A percentile compares a stretch with the other conserved stretches of the same genome.
Evolutionary conservation across 2,329 filamentous ascomycete species (phyloP).

Genomic region (Drechslerella dactyloides): DNA sequence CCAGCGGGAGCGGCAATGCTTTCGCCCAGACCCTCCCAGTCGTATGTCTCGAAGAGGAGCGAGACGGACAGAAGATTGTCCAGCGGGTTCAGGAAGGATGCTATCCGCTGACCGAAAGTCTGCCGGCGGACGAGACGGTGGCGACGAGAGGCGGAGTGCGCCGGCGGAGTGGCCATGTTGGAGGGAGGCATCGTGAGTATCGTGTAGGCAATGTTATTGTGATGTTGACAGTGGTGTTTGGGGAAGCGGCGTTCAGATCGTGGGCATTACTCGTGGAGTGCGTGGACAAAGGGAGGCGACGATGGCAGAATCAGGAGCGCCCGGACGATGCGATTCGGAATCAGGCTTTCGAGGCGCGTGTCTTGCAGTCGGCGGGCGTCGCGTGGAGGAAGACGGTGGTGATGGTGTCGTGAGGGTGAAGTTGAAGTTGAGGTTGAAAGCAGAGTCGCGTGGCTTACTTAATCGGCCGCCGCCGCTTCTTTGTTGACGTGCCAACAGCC

Average conservation of each 20-base stretch:
- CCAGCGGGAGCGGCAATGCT: slow-evolving; percentile 77
- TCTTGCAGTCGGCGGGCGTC: not conserved
- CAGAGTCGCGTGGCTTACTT: not conserved
- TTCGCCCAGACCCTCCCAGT: slow-evolving; percentile 81
- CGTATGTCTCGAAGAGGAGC: slow-evolving; percentile 87
- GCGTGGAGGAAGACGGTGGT: not conserved
- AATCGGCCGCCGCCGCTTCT: not conserved
- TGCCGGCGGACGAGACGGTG: slow-evolving; percentile 76
- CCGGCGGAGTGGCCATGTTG: slow-evolving; percentile 26
- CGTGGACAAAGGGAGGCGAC: not conserved
- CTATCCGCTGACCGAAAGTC: slow-evolving; percentile 80
- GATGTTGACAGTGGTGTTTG: not conserved
- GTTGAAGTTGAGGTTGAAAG: not conserved
- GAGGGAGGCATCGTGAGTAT: not conserved
- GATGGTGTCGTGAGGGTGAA: not conserved
- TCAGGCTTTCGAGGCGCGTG: not conserved
- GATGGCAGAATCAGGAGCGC: slow-evolving; percentile 4
- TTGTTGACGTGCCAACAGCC: not conserved
- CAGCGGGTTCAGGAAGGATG: slow-evolving; percentile 79
- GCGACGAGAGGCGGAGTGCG: slow-evolving; percentile 19
- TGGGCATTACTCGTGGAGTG: slow-evolving; percentile 13
- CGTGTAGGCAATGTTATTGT: not conserved
- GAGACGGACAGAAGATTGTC: slow-evolving; percentile 90
- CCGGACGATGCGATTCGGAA: not conserved
- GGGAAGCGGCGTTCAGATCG: slow-evolving; percentile 6